These are phyloP conservation scores for Trichocomaceae sp. DNA, from an alignment of 2,329 filamentous ascomycete genomes.

Conservation along the genomic window DNA sequence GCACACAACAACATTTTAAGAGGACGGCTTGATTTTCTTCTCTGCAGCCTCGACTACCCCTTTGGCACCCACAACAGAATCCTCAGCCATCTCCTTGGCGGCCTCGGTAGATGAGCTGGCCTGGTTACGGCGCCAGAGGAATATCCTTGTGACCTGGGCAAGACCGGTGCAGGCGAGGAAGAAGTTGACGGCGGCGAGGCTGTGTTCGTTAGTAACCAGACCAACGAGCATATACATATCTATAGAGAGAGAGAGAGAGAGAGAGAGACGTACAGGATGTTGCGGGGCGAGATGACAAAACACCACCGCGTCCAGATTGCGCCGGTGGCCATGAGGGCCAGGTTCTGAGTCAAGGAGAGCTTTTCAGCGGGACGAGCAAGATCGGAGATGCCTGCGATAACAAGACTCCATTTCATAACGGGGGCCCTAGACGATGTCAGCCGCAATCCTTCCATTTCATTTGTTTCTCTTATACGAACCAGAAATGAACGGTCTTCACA, in stretches of 20 bases:
- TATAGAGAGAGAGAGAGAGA: too few relatives aligned
- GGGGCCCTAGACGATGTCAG: conserved; percentile 62
- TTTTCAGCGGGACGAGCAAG: conserved; percentile 85
- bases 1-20: neutral
- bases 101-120: conserved; percentile 42
- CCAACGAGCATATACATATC: too few relatives aligned
- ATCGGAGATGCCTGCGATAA: conserved; percentile 86
- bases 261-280: conserved; percentile 61
- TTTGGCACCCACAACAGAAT: conserved; percentile 7
- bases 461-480: conserved; percentile 48
- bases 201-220: conserved; percentile 27
- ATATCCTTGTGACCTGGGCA: conserved; percentile 73
- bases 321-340: conserved; percentile 81
- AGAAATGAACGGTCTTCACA: conserved; percentile 95
- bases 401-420: conserved; percentile 94
- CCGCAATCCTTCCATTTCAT: neutral
- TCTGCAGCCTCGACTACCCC: conserved; percentile 6
- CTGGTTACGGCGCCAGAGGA: conserved; percentile 52
- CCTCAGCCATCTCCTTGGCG: conserved; percentile 29
- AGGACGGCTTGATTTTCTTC: conserved; percentile 10
- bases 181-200: conserved; percentile 94
- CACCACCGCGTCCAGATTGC: conserved; percentile 99
- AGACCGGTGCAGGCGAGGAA: conserved; percentile 86
- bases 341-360: conserved; percentile 89
- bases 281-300: conserved; percentile 89